phyloP scores from a whole-genome alignment of 441 rosid species.

The Erodium texanum region DNA sequence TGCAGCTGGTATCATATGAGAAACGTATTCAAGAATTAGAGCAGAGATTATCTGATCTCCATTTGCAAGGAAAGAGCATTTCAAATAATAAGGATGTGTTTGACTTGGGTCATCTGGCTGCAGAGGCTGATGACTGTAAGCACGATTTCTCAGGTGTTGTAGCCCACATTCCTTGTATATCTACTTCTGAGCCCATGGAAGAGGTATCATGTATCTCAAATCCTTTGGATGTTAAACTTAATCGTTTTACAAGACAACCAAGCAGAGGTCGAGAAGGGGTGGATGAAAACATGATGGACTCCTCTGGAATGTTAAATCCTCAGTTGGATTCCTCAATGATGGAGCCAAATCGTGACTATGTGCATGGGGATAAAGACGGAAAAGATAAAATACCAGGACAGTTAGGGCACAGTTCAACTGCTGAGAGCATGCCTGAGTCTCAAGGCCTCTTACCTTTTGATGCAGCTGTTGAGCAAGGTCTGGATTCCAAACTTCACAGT shows the following conservation, averaged over 20 bases:
- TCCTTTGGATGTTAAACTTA: slow-evolving; percentile 43
- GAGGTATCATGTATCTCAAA: slow-evolving; percentile 83
- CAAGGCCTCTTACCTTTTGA: slow-evolving; percentile 32
- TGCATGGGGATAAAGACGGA: slow-evolving; percentile 43
- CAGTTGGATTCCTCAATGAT: slow-evolving; percentile 75
- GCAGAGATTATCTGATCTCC: slow-evolving; percentile 69
- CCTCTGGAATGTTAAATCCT: slow-evolving; percentile 51
- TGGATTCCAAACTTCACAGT: slow-evolving; percentile 31
- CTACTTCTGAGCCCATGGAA: slow-evolving; percentile 85
- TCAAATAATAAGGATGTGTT: slow-evolving; percentile 38
- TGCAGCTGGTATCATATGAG: slow-evolving; percentile 74
- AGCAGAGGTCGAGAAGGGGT: slow-evolving; percentile 74
- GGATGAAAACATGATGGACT: slow-evolving; percentile 93
- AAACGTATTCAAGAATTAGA: slow-evolving; percentile 92
- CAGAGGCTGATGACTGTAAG: slow-evolving; percentile 36
- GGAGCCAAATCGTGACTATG: slow-evolving; percentile 61
- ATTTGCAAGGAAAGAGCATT: slow-evolving; percentile 51
- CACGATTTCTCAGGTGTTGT: slow-evolving; percentile 36
- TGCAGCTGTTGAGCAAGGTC: slow-evolving; percentile 32
- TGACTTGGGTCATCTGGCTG: slow-evolving; percentile 29
- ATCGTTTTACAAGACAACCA: slow-evolving; percentile 44
- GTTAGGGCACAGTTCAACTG: slow-evolving; percentile 67
- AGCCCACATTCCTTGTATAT: slow-evolving; percentile 36
- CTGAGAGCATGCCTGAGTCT: slow-evolving; percentile 64
- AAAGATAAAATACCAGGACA: slow-evolving; percentile 53